A percentile compares a stretch with the other conserved stretches of the same genome.
These are phyloP conservation scores for Trichoderma parareesei DNA, from an alignment of 495 filamentous ascomycete species.

Conservation along the genomic window DNA sequence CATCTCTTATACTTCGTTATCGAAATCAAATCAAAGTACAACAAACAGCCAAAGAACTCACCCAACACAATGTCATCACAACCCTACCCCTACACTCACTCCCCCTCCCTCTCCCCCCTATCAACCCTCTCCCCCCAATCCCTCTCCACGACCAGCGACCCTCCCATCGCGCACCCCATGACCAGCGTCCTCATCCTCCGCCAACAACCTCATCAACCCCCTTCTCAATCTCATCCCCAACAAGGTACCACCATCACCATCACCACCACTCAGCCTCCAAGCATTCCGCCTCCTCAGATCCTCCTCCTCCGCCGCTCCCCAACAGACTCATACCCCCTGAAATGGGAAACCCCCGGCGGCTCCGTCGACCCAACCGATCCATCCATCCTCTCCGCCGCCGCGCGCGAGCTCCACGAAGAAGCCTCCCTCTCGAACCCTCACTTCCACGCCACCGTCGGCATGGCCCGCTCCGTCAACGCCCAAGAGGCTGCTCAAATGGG, in stretches of 20 bases:
- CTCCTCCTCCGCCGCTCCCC: conserved; percentile 3
- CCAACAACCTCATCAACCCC: background rate
- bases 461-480: background rate
- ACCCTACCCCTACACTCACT: background rate
- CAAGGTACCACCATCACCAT: no score
- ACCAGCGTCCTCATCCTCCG: conserved; percentile 9
- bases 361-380: conserved; percentile 29
- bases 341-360: conserved; percentile 38
- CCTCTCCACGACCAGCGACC: background rate
- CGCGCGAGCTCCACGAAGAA: conserved; percentile 37
- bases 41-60: background rate
- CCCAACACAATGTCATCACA: background rate
- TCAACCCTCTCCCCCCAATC: background rate
- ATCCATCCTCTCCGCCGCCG: conserved; percentile 31
- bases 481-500: background rate
- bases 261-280: no score
- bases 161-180: conserved; percentile 5
- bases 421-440: conserved; percentile 23
- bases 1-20: background rate
- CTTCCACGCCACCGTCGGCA: conserved; percentile 23
- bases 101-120: background rate
- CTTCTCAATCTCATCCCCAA: background rate
- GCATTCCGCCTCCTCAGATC: background rate
- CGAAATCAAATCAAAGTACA: no score
- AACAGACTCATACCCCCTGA: background rate